These are phyloP conservation scores for Dryadomyces quercivorus DNA, from an alignment of 2,329 filamentous ascomycete species.

Conservation along the genomic window DNA sequence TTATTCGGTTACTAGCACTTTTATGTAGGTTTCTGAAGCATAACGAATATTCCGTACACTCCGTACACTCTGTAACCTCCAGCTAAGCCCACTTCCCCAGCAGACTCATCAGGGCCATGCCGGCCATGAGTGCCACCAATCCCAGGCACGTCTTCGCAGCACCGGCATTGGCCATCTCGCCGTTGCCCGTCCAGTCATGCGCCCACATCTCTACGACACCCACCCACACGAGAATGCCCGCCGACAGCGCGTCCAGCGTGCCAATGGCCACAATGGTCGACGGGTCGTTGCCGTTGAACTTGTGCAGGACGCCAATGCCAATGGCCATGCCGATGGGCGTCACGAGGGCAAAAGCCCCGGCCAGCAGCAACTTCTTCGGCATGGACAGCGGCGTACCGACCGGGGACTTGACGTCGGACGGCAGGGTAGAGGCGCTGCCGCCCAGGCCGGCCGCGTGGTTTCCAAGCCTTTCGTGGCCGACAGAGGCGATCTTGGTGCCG, in stretches of 20 bases:
- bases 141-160: slow-evolving; percentile 27
- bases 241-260: slow-evolving; percentile 60
- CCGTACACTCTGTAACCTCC: no score
- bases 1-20: no score
- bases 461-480: slow-evolving; percentile 26
- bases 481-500: slow-evolving; percentile 54
- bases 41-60: no score
- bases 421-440: no score
- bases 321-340: slow-evolving; percentile 74
- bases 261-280: slow-evolving; percentile 59
- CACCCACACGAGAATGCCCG: slow-evolving; percentile 70
- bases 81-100: slow-evolving; percentile 64
- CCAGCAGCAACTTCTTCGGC: slow-evolving; percentile 48
- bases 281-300: slow-evolving; percentile 62
- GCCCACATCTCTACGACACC: slow-evolving; percentile 72
- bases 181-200: slow-evolving; percentile 55
- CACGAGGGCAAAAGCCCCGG: slow-evolving; percentile 51
- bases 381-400: slow-evolving; percentile 23
- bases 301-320: slow-evolving; percentile 56
- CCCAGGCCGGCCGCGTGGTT: no score
- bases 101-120: slow-evolving; percentile 58
- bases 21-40: no score
- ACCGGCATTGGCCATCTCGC: slow-evolving; percentile 42
- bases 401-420: no score
- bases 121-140: slow-evolving; percentile 41